Evolutionary conservation across 2,329 filamentous ascomycete genomes (phyloP), one percentile per base, ranked within the genome.

Genomic region (Cyphellophora attinorum): DNA sequence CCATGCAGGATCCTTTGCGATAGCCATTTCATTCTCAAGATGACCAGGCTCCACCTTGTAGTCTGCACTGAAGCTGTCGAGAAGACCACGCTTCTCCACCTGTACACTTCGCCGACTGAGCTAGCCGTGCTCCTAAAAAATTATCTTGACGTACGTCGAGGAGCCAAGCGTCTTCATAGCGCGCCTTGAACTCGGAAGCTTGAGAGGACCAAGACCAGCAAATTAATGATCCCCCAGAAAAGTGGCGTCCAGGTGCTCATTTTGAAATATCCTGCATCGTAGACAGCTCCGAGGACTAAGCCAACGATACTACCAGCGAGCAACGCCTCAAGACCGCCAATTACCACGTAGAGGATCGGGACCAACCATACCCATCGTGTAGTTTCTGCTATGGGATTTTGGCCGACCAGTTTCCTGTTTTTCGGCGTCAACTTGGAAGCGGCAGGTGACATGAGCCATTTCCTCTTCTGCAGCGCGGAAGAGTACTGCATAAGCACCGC

Each of bases 221-320:
- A 78, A 55, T 85, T 93, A 56, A 89, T 81, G 52, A 84, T 71
- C 1, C 77, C 84, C 88, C 88, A 94, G 14, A 88, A 72, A 51
- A 91, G 81, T 0, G 88, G 88, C 33, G 93, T 83, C 86, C 86
- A 94, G 0, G 88, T 94, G 29, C 85, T 89, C 85, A 94, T 91
- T 50, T 78, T 70, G 55, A 89, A 93, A 58, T 81, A 85, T 28
- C 85, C 88, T 2, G 81, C 74, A 48, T 77, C 74, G 54, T 93
- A 94, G 21, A 89, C 74, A 6, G 80, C 83, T 10, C 83, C 85
- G 13, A 93, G 64, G 31, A 94, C 64, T 33, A 86, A 60, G 0
- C 86, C 86, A 15, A 88, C 79, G 14, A 93, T 69, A 49, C 81
- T 89, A 1, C 88, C 86, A 1, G 85, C 81, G 39, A 93, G 63